A percentile compares a stretch with the other conserved stretches of the same genome.
Conservation (phyloP, 352 stramenopile species). For the Globisporangium rhizosaccharum region DNA sequence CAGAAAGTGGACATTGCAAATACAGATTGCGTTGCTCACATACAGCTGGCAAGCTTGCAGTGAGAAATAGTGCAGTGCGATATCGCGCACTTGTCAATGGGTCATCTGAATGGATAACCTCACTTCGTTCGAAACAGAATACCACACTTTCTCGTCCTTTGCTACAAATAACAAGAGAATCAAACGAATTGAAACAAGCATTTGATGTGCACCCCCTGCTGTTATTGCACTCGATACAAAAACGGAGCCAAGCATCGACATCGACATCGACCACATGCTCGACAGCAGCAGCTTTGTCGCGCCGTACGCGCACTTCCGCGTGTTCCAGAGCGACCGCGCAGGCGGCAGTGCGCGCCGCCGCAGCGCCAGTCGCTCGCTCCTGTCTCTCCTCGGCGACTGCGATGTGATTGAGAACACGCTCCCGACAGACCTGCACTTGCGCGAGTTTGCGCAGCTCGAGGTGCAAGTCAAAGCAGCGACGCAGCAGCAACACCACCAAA, state of each 20-base stretch:
- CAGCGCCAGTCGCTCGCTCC: background rate
- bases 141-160: background rate
- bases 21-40: too few relatives aligned
- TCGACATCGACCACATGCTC: conserved; percentile 19
- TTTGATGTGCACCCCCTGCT: too few relatives aligned
- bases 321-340: conserved; percentile 38
- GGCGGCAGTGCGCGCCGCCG: background rate
- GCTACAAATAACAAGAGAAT: background rate
- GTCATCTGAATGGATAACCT: background rate
- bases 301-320: conserved; percentile 46
- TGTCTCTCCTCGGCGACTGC: background rate
- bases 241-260: background rate
- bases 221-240: background rate
- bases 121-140: too few relatives aligned
- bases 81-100: background rate
- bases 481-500: conserved; percentile 20
- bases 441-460: conserved; percentile 55
- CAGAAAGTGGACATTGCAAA: too few relatives aligned
- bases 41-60: too few relatives aligned
- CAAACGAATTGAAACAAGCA: background rate
- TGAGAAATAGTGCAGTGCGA: background rate
- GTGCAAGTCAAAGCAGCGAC: conserved; percentile 38
- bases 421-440: conserved; percentile 43
- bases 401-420: conserved; percentile 1
- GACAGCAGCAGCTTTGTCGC: conserved; percentile 26